phyloP scores from a whole-genome alignment of 2,329 filamentous ascomycete genomes.

The Phyllosticta paracitricarpa region DNA sequence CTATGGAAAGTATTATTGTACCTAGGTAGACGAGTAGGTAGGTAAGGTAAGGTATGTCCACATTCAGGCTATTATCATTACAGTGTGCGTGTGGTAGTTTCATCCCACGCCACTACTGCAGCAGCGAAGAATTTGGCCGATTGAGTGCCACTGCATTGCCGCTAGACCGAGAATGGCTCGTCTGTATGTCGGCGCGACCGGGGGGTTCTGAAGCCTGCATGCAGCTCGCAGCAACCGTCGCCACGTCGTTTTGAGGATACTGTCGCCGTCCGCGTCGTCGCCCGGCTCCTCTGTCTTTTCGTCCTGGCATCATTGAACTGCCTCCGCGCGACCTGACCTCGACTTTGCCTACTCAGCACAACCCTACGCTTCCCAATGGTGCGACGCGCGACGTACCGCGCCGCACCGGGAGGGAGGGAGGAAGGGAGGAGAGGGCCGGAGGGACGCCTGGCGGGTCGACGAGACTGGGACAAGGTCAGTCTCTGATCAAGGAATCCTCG shows the following conservation, averaged over 20 bases:
- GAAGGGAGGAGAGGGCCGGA: not conserved
- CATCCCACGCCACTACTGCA: not conserved
- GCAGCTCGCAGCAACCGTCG: not conserved
- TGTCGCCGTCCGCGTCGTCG: not conserved
- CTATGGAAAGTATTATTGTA: not conserved
- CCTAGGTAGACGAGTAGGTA: no score
- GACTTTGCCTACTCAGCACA: not conserved
- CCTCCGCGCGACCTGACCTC: not conserved
- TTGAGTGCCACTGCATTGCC: not conserved
- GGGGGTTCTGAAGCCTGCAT: not conserved
- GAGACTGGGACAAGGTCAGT: not conserved
- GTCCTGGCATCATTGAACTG: not conserved
- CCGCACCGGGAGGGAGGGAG: not conserved
- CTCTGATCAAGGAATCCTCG: not conserved
- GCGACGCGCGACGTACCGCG: not conserved
- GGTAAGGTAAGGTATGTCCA: not conserved
- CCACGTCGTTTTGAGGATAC: not conserved
- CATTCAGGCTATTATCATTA: not conserved
- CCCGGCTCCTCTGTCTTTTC: not conserved
- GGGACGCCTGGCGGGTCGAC: not conserved
- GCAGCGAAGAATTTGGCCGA: not conserved
- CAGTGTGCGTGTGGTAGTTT: not conserved
- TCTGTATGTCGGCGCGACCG: not conserved
- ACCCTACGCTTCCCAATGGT: not conserved
- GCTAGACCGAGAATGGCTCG: not conserved